Evolutionary conservation across 2,329 filamentous ascomycete genomes (phyloP).

Genomic region (Neocucurbitaria cava): DNA sequence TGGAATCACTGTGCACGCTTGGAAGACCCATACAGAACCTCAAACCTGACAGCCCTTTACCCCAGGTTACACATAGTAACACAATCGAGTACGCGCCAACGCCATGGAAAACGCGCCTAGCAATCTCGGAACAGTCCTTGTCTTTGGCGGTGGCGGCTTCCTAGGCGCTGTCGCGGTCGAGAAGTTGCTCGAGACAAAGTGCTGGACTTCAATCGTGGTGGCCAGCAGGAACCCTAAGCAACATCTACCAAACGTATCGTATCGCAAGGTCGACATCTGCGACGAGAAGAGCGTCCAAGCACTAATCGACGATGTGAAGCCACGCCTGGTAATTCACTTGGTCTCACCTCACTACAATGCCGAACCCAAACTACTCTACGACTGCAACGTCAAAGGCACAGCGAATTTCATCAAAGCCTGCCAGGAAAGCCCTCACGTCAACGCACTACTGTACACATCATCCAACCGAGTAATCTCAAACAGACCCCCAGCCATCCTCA

Average conservation of each 20-base stretch:
- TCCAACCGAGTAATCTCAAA: neutral
- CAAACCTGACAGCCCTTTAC: neutral
- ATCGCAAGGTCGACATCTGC: constrained; percentile 2
- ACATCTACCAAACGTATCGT: neutral
- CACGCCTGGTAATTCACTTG: neutral
- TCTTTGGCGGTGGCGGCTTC: constrained; percentile 9
- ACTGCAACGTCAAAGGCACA: neutral
- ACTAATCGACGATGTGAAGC: constrained; percentile 1
- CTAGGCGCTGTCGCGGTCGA: constrained; percentile 5
- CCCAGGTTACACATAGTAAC: neutral
- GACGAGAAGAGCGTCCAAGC: neutral
- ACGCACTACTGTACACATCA: neutral
- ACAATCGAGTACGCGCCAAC: neutral
- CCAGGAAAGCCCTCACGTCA: neutral
- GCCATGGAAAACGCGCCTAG: neutral
- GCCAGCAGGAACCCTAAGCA: constrained; percentile 1
- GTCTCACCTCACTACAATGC: neutral
- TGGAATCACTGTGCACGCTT: neutral
- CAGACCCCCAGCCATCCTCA: neutral
- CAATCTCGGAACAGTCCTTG: constrained; percentile 2
- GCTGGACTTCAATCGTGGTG: neutral
- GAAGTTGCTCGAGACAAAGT: neutral
- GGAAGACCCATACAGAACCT: no score
- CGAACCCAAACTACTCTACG: neutral
- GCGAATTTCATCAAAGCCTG: neutral